Evolutionary conservation across 1,139 yeast species (phyloP), one percentile per base, ranked within the genome.

Genomic region (Geotrichum phurueaensis): DNA sequence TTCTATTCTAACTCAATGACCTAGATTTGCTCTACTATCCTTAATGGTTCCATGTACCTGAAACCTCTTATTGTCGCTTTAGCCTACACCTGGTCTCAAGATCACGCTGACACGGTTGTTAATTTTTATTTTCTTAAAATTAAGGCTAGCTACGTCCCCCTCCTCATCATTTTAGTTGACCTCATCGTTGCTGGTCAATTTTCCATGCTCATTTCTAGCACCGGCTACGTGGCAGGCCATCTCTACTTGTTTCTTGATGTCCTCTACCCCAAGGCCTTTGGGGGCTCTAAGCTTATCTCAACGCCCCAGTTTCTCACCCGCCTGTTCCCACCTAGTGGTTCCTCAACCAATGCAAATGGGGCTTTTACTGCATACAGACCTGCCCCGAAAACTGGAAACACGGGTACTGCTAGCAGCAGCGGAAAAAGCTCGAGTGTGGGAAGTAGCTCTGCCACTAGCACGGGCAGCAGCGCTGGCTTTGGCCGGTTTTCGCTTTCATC

Each of bases 51-150:
- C n/a, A 62, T 64, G 22, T 70, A 68, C 57, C 57, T 66, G 52
- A 64, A 70, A 10, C 68, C 71, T 13, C 57, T 70, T 48, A 54
- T 63, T 20, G 60, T 69, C 58, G 76, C 78, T 2, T 56, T 76
- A 58, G 63, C 72, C 1, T 75, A 75, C 62, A 74, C 77, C 2
- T 69, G 76, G 73, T 72, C 75, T 10, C 78, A 76, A 63, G 75
- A 73, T 36, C 66, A 69, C 53, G 72, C 73, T 15, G 66, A 69
- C 49, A 65, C 64, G 25, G 67, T 61, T 49, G 72, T 68, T 43
- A 66, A 64, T 20, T 69, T 74, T 51, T 63, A 68, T 55, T 71
- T 76, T 55, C 62, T 76, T 58, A 67, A 66, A 27, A 62, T 75
- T 58, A 68, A 69, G 62, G 73, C 76, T 18, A 65, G 67, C 54